Conservation (phyloP, 2,329 filamentous ascomycete species). For the Fusarium virguliforme region DNA sequence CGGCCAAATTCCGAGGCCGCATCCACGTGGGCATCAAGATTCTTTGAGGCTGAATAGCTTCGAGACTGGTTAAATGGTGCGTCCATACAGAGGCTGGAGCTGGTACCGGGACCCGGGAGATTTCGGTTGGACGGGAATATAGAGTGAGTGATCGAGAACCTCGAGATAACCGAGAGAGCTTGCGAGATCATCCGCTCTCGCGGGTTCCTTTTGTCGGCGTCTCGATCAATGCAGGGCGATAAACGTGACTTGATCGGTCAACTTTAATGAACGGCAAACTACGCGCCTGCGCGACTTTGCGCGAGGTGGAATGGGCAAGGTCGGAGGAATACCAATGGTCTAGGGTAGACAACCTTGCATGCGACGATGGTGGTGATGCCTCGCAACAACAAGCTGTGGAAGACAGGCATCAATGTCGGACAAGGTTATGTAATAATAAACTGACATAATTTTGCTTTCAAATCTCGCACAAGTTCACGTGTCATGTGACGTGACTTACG, state of each 20-base stretch:
- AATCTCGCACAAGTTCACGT: too few relatives aligned
- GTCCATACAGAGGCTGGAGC: not conserved
- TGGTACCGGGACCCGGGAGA: not conserved
- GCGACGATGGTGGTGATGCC: not conserved
- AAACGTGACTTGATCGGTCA: too few relatives aligned
- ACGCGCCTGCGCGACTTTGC: too few relatives aligned
- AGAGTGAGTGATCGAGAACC: not conserved
- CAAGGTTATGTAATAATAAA: not conserved
- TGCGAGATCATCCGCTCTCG: not conserved
- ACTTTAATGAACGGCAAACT: too few relatives aligned
- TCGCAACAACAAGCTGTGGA: not conserved
- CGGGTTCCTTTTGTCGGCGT: too few relatives aligned
- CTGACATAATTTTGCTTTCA: not conserved
- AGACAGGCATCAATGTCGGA: too few relatives aligned
- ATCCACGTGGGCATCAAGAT: constrained; percentile 9
- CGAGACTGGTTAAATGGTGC: not conserved
- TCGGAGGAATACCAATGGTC: not conserved
- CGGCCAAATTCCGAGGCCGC: constrained; percentile 1
- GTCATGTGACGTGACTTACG: not conserved
- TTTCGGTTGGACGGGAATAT: not conserved
- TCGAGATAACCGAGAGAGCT: not conserved
- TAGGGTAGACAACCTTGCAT: not conserved
- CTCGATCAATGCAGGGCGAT: too few relatives aligned
- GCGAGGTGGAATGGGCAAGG: too few relatives aligned
- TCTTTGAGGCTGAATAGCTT: constrained; percentile 3